Evolutionary conservation across 176 grass and related monocot species (phyloP).

Genomic region (Cenchrus americanus): DNA sequence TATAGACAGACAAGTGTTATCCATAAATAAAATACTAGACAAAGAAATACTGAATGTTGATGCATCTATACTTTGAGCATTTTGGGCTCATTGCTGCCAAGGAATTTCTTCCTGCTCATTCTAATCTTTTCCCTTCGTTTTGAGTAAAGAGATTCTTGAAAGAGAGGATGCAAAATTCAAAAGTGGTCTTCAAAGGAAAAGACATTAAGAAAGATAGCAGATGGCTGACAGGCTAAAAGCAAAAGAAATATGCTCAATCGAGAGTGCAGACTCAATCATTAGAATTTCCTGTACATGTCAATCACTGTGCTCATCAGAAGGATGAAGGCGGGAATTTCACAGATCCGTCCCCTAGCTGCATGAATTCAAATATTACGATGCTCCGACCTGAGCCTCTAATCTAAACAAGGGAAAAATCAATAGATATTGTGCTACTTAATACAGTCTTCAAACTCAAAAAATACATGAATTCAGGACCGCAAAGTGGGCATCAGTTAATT

Average conservation of each 20-base stretch:
- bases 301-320: constrained; percentile 34
- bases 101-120: constrained; percentile 14
- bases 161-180: constrained; percentile 54
- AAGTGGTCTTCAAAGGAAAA: constrained; percentile 41
- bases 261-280: constrained; percentile 39
- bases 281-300: constrained; percentile 15
- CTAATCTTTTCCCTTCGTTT: constrained; percentile 21
- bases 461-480: neutral
- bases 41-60: neutral
- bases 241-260: constrained; percentile 40
- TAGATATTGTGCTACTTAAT: constrained; percentile 3
- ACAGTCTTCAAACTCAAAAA: constrained; percentile 15
- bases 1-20: neutral
- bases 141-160: constrained; percentile 29
- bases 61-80: constrained; percentile 8
- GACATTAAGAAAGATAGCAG: constrained; percentile 45
- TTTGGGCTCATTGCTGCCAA: constrained; percentile 11
- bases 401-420: neutral
- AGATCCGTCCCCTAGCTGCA: neutral
- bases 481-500: neutral
- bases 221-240: constrained; percentile 41
- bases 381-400: constrained; percentile 22
- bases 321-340: constrained; percentile 17
- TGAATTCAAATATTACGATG: constrained; percentile 34
- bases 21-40: neutral